Percentiles rank a stretch among this genome's conserved stretches.
Evolutionary conservation across 495 filamentous ascomycete species (phyloP).

Genomic region (Neurospora sublineolata): DNA sequence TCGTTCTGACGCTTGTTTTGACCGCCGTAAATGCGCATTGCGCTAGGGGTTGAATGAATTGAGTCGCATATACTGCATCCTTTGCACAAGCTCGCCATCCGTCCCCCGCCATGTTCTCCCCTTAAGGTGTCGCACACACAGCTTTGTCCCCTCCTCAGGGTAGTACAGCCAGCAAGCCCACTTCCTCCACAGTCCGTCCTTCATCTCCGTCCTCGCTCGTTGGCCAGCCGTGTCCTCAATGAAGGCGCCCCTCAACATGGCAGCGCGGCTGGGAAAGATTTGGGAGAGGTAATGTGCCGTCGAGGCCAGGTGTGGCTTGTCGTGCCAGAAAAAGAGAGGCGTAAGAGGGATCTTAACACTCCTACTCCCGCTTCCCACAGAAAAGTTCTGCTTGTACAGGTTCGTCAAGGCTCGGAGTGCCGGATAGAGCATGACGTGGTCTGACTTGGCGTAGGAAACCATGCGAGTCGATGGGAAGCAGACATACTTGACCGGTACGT

Average conservation of each 20-base stretch:
- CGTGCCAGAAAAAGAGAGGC: conserved; percentile 40
- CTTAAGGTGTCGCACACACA: conserved; percentile 32
- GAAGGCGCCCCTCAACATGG: conserved; percentile 31
- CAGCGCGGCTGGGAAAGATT: conserved; percentile 29
- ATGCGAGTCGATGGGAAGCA: conserved; percentile 34
- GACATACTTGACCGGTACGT: conserved; percentile 26
- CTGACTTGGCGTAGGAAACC: conserved; percentile 29
- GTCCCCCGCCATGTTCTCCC: conserved; percentile 32
- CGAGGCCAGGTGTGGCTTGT: conserved; percentile 36
- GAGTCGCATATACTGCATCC: conserved; percentile 17
- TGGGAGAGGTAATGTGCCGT: conserved; percentile 31
- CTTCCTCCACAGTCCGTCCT: conserved; percentile 30
- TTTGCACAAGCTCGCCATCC: conserved; percentile 19
- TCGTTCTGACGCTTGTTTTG: neutral
- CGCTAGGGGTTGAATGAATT: neutral
- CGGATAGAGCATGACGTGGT: conserved; percentile 28
- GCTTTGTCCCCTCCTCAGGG: conserved; percentile 25
- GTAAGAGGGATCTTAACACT: conserved; percentile 26
- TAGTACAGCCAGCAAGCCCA: conserved; percentile 41
- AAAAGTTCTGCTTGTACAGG: conserved; percentile 25
- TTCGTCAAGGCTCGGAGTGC: conserved; percentile 24
- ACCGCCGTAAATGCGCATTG: neutral
- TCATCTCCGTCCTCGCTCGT: conserved; percentile 36
- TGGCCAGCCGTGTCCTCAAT: conserved; percentile 38
- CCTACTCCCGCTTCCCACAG: neutral